Evolutionary conservation across 2,329 filamentous ascomycete genomes (phyloP).

Genomic region (Fusarium brevicatenulatum): DNA sequence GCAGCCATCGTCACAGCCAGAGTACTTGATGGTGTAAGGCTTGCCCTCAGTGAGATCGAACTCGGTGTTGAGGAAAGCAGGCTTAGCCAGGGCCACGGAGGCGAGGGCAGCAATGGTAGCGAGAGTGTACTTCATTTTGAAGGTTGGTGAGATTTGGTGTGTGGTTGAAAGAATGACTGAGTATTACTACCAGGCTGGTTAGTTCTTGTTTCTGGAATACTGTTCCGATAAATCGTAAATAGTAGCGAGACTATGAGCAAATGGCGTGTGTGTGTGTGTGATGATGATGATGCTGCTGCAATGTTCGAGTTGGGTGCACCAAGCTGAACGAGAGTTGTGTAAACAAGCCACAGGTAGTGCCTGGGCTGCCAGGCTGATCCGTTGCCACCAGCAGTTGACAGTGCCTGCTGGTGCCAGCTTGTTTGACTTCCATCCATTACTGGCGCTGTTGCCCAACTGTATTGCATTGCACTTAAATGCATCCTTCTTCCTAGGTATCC

Average conservation of each 20-base stretch:
- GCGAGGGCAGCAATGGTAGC: constrained; percentile 46
- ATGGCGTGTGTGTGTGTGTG: background rate
- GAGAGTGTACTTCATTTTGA: constrained; percentile 53
- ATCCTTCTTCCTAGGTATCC: background rate
- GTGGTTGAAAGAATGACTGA: constrained; percentile 42
- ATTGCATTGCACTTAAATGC: background rate
- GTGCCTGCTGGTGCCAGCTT: background rate
- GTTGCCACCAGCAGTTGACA: background rate
- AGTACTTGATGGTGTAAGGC: constrained; percentile 48
- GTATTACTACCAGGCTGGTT: constrained; percentile 38
- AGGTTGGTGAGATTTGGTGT: constrained; percentile 25
- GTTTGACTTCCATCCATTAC: background rate
- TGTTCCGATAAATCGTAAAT: constrained; percentile 11
- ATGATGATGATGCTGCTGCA: background rate
- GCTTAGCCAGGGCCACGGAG: constrained; percentile 44
- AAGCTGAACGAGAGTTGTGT: background rate
- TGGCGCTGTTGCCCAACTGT: background rate
- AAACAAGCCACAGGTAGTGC: background rate
- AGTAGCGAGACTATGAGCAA: constrained; percentile 1
- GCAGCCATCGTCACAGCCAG: constrained; percentile 48
- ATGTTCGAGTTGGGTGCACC: background rate
- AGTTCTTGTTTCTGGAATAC: constrained; percentile 5
- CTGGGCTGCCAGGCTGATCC: background rate
- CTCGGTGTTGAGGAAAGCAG: constrained; percentile 47
- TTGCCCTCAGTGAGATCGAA: constrained; percentile 45